Base-by-base conservation (phyloP, 768 basidiomycete genomes). In the Tulasnella sp. region DNA sequence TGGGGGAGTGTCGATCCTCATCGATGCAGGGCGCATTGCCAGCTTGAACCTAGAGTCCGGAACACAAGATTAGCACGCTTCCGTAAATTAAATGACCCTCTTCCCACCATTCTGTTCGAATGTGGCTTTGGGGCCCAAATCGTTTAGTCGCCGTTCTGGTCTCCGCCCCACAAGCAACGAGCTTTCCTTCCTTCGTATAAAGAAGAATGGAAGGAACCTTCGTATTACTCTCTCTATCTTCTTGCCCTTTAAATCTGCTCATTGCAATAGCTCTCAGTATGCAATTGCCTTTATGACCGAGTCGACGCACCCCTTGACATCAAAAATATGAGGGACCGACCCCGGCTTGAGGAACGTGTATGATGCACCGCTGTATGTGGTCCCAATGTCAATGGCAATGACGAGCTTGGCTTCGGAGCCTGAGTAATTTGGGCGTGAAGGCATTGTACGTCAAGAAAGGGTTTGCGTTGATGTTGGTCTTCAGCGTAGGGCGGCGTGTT, bases 351-450 rank as follows among this genome's bases (percentile, higher is more conserved):
- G 79, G 58, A 77, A 48, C 10, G 79, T 62, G 71, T 77, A 80
- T 1, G 79, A 80, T 14, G 76, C 75, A 8, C 75, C 79, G 46
- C 74, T 77, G 79, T 24, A 77, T 1, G 79, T 80, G 3, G 79
- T 80, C 16, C 79, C 79, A 3, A 76, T 40, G 42, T 80, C 79
- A 34, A 80, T 76, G 48, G 75, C 79, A n/a, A 80, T 80, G 44
- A 71, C 79, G 16, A 80, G 58, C 12, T 12, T 40, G 72, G 72
- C 72, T 42, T 74, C 27, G 9, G 38, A 39, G 27, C 72, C 72
- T 2, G 36, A 21, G 19, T 40, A 74, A 34, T 7, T 19, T 1
- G 72, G 36, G 44, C 36, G 72, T 16, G n/a, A 36, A 16, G n/a
- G 27, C 62, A 68, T 68, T 36, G 27, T 2, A 36, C 31, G 18